Evolutionary conservation across 352 stramenopile species (phyloP), one percentile per base, ranked within the genome.

Genomic region (Phytophthora parvispora): DNA sequence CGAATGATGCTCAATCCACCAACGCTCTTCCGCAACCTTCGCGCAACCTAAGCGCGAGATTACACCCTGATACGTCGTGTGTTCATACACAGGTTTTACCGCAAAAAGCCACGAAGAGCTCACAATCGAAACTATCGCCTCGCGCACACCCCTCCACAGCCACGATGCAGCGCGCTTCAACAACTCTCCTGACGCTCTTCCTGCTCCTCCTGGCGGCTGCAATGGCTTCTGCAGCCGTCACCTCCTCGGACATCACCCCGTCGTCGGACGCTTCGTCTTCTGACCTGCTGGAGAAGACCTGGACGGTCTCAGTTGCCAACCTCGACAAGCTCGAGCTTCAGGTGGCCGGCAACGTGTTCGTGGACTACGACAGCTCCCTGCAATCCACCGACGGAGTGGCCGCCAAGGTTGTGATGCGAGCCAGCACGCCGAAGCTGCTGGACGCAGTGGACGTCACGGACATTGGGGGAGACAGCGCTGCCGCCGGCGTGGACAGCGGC

Each of bases 301-400:
- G 77, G 77, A 81, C 77, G 15, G 36, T 85, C 29, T 56, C 67
- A 32, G 47, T 24, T 54, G n/a, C 45, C 1, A 53, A 29, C n/a
- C 48, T 85, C 22, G 64, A 55, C 34, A 67, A 43, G 24, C 54
- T 85, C 1, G 53, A 78, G n/a, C 18, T 82, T 18, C 63, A 75
- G 27, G 64, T 78, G 18, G 63, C 70, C 0, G 77, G 77, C 51
- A 78, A 72, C 38, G 74, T 85, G 22, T 82, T 85, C 62, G 74
- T 85, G 31, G 74, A 82, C 53, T 72, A 74, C 48, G 74, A 80
- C 57, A 32, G 29, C 6, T 77, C 73, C 2, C 47, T 81, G 20
- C 38, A 64, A 38, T 38, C 43, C 9, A 32, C 56, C 18, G 53
- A 59, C 43, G 49, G 69, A 45, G 60, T 74, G 9, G 25, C 60